These are phyloP conservation scores for Daldinia grandis DNA, from an alignment of 495 filamentous ascomycete species.

Conservation along the genomic window DNA sequence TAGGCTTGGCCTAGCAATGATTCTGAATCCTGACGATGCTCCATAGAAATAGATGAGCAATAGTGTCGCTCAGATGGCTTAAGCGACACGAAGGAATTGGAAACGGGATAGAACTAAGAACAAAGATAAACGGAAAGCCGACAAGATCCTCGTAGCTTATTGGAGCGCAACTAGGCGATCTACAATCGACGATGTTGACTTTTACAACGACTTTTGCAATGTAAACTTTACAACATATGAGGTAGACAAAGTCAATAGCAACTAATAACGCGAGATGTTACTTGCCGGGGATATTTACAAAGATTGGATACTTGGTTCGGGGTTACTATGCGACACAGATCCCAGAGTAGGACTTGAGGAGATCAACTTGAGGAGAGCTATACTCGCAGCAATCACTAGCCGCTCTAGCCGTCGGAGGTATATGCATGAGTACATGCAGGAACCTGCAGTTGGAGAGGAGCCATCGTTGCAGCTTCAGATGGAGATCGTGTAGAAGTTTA, in stretches of 20 bases:
- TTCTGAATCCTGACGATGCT: constrained; percentile 10
- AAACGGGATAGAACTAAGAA: not conserved
- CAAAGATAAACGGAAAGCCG: not conserved
- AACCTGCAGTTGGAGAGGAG: constrained; percentile 10
- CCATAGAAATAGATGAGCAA: constrained; percentile 5
- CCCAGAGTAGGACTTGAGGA: not conserved
- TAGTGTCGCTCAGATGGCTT: constrained; percentile 5
- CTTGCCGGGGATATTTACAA: constrained; percentile 22
- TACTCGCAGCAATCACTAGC: constrained; percentile 20
- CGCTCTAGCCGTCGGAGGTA: not conserved
- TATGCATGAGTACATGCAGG: constrained; percentile 30
- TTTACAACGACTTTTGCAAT: not conserved
- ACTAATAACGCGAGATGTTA: constrained; percentile 27
- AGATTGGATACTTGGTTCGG: constrained; percentile 12
- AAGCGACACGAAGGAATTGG: constrained; percentile 22
- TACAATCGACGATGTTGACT: constrained; percentile 35
- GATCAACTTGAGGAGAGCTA: not conserved
- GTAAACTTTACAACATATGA: not conserved
- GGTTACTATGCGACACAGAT: not conserved
- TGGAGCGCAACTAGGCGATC: constrained; percentile 19
- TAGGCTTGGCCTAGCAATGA: constrained; percentile 6
- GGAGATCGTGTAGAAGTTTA: constrained; percentile 6
- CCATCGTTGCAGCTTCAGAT: not conserved
- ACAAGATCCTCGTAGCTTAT: constrained; percentile 10
- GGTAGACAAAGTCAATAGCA: constrained; percentile 23